Evolutionary conservation across 2,329 filamentous ascomycete species (phyloP).

Genomic region (Claviceps maximensis): DNA sequence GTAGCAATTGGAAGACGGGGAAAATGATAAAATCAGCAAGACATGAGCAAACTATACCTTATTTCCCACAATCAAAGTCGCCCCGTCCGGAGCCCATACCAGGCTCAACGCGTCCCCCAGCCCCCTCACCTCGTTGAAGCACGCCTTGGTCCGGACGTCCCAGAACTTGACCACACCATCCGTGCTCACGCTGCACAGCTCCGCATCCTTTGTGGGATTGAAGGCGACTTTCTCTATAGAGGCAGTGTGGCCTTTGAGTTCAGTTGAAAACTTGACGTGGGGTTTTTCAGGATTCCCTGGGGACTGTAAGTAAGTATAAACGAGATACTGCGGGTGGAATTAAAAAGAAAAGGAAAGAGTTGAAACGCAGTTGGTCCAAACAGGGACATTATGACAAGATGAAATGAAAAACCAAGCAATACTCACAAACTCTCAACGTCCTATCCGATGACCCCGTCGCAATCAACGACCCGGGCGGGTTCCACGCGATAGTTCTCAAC

Average conservation of each 20-base stretch:
- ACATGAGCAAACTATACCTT: slow-evolving; percentile 41
- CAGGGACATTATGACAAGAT: not conserved
- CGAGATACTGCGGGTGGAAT: not conserved
- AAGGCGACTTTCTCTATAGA: slow-evolving; percentile 65
- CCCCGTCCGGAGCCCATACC: slow-evolving; percentile 61
- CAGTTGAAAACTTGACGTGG: slow-evolving; percentile 60
- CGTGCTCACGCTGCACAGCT: slow-evolving; percentile 60
- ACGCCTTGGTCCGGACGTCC: slow-evolving; percentile 63
- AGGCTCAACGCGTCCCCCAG: slow-evolving; percentile 57
- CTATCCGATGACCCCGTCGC: slow-evolving; percentile 66
- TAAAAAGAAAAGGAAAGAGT: not conserved
- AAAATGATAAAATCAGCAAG: not conserved
- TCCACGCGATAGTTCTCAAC: slow-evolving; percentile 77
- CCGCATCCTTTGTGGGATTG: slow-evolving; percentile 63
- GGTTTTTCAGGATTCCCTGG: slow-evolving; percentile 66
- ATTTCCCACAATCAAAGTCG: slow-evolving; percentile 57
- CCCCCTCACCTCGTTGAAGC: slow-evolving; percentile 54
- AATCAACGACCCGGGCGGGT: slow-evolving; percentile 67
- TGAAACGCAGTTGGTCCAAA: not conserved
- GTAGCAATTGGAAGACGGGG: not conserved
- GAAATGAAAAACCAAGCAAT: not conserved
- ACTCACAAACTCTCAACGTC: slow-evolving; percentile 56
- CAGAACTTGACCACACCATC: slow-evolving; percentile 68
- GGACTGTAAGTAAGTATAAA: not conserved
- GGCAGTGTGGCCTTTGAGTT: slow-evolving; percentile 54